Evolutionary conservation across 495 filamentous ascomycete species (phyloP).

Genomic region (Daldinia decipiens): DNA sequence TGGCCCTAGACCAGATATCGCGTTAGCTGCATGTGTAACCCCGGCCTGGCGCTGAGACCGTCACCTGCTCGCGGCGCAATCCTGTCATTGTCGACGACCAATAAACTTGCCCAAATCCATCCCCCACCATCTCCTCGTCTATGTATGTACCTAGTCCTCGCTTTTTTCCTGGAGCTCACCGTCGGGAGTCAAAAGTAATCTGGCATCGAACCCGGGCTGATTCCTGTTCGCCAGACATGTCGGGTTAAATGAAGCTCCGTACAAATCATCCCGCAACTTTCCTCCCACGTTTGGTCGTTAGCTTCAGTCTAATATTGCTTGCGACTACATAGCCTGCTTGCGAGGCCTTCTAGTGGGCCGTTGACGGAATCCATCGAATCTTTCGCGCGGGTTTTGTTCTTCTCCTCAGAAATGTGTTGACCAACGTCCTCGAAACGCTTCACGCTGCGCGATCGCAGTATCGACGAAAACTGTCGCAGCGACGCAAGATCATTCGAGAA

Average conservation of each 20-base stretch:
- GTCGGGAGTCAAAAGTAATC: slow-evolving; percentile 35
- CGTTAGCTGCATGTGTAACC: slow-evolving; percentile 38
- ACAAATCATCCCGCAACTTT: slow-evolving; percentile 24
- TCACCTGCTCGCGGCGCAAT: slow-evolving; percentile 38
- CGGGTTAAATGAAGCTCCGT: slow-evolving; percentile 32
- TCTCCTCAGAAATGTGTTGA: slow-evolving; percentile 34
- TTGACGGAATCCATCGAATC: slow-evolving; percentile 25
- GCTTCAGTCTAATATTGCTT: slow-evolving; percentile 22
- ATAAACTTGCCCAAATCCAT: slow-evolving; percentile 29
- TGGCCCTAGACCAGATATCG: slow-evolving; percentile 13
- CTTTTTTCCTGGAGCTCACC: slow-evolving; percentile 30
- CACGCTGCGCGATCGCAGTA: slow-evolving; percentile 37
- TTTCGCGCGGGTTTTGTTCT: slow-evolving; percentile 20
- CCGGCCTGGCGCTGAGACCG: slow-evolving; percentile 33
- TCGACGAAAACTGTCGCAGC: slow-evolving; percentile 14
- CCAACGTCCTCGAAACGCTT: slow-evolving; percentile 20
- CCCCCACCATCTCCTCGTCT: slow-evolving; percentile 38
- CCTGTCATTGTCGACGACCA: slow-evolving; percentile 31
- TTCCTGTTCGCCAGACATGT: slow-evolving; percentile 16
- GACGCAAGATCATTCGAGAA: neutral
- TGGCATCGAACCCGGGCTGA: slow-evolving; percentile 25
- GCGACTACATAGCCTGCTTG: slow-evolving; percentile 22
- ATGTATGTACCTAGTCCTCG: slow-evolving; percentile 10
- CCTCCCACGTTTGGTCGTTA: slow-evolving; percentile 24
- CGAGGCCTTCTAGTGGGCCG: slow-evolving; percentile 15